Evolutionary conservation across 2,329 filamentous ascomycete genomes (phyloP), one percentile per base, ranked within the genome.

Genomic region (Fusarium lyarnte): DNA sequence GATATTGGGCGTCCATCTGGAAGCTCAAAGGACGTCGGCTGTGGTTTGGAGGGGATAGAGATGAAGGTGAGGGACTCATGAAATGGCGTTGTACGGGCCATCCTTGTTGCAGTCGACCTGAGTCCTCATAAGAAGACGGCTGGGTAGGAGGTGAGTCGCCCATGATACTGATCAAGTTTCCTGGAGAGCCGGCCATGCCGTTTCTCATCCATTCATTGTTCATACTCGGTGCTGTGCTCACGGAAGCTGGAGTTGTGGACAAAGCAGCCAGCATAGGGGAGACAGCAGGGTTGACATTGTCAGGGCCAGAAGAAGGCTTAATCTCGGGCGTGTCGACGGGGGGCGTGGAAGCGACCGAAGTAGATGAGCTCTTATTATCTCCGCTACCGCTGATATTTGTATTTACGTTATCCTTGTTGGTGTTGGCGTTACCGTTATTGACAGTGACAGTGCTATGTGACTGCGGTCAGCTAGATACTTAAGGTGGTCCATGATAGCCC

Each of bases 61-160:
- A 87, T 2, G 84, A 79, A 11, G 84, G 81, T 33, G 85, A 85
- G 23, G 84, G 81, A 39, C 81, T 84, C 78, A 83, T 81, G 66
- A 82, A 83, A 17, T 83, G 81, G 31, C 85, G 81, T 65, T 88
- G 80, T 68, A 84, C 84, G 84, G 79, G 82, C 85, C 85, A 76
- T 81, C 83, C 74, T 63, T 85, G 84, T 43, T 83, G 80, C 51
- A 84, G 76, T 39, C 83, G 83, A 58, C 82, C 75, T 10, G 83
- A 78, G 68, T 87, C 85, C 73, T 87, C 85, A 70, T 86, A 87
- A 4, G 85, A 87, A 25, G 85, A 87, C 21, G 85, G 85, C 51
- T 85, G 85, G 23, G 85, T 87, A 6, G 86, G 86, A 52, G 86
- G 86, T 27, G 86, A 88, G 70, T 88, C 86, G 59, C 85, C 85